Conservation (phyloP, 352 stramenopile species). For the Saprolegnia parasitica region DNA sequence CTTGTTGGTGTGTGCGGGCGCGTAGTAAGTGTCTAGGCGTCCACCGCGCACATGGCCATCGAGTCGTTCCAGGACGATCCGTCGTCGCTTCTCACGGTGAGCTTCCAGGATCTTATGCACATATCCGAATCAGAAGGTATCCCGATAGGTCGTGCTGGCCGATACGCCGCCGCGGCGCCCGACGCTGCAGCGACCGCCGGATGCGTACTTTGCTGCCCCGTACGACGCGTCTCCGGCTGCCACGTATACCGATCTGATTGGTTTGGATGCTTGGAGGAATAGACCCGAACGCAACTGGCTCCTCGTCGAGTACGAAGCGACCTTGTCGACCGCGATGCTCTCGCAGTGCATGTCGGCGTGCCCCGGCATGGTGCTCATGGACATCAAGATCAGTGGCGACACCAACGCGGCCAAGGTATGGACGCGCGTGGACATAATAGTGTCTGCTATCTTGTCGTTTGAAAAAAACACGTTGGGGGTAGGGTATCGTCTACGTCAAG, state of each 20-base stretch:
- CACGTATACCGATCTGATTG: neutral
- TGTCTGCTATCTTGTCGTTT: too few relatives aligned
- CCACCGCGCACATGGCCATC: slow-evolving; percentile 47
- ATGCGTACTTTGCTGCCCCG: too few relatives aligned
- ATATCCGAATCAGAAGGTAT: too few relatives aligned
- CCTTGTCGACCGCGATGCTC: slow-evolving; percentile 54
- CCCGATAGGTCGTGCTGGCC: too few relatives aligned
- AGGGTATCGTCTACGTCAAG: slow-evolving; percentile 72
- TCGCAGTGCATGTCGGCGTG: slow-evolving; percentile 55
- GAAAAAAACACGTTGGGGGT: slow-evolving; percentile 51
- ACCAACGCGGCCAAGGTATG: slow-evolving; percentile 5
- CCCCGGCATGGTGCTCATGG: slow-evolving; percentile 71
- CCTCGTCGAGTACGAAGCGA: slow-evolving; percentile 61
- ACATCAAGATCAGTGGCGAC: slow-evolving; percentile 57
- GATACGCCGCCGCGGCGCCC: too few relatives aligned
- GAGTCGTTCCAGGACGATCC: slow-evolving; percentile 46
- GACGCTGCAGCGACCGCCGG: too few relatives aligned
- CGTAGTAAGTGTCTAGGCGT: slow-evolving; percentile 33
- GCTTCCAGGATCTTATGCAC: too few relatives aligned
- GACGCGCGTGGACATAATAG: too few relatives aligned
- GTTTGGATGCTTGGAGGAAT: too few relatives aligned
- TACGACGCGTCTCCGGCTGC: too few relatives aligned
- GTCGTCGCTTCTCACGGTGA: slow-evolving; percentile 56
- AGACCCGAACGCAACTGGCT: slow-evolving; percentile 41
- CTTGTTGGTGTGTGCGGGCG: slow-evolving; percentile 26